Evolutionary conservation across 2,329 filamentous ascomycete genomes (phyloP), one percentile per base, ranked within the genome.

Genomic region (Alternaria arbusti): DNA sequence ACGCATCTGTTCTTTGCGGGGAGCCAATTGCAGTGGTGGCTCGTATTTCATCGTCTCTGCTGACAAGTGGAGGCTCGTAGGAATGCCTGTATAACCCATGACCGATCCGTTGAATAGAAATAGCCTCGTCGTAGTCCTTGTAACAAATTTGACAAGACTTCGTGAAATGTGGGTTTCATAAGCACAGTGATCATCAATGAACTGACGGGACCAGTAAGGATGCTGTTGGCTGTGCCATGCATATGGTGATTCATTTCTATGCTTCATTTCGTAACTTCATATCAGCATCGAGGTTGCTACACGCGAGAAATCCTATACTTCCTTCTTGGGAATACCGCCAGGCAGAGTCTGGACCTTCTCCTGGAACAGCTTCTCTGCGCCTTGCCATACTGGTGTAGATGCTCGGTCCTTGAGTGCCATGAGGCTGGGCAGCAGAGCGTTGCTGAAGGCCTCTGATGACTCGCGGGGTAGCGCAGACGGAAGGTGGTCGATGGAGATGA

Each of bases 381-480:
- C 88, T 57, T 87, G 85, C 94, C 94, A 97, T n/a, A 97, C 94
- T 12, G 87, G 86, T 25, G 89, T 86, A 20, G 86, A 90, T 63
- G 86, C 83, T 78, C 92, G 88, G 77, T 96, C 88, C 80, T 96
- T 93, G 66, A 97, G 86, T 64, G 89, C 86, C 64, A 96, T 81
- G 70, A 97, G 82, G 74, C 89, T 91, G 20, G 93, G 93, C 74
- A 97, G 84, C 69, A 97, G 84, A 51, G 91, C 91, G 55, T 87
- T 84, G 79, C 90, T 93, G 83, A 97, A 97, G 20, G 90, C 90
- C 82, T 97, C 94, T 46, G 89, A 93, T 25, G 93, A 90, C 83
- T 97, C 95, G 57, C 95, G 86, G 1, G 95, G 92, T 40, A 98
- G 85, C 70, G 97, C 87, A 57, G 89, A 80, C 2, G 80, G 80